phyloP scores from a whole-genome alignment of 2,329 filamentous ascomycete genomes.

The Pestalotiopsis sp. region DNA sequence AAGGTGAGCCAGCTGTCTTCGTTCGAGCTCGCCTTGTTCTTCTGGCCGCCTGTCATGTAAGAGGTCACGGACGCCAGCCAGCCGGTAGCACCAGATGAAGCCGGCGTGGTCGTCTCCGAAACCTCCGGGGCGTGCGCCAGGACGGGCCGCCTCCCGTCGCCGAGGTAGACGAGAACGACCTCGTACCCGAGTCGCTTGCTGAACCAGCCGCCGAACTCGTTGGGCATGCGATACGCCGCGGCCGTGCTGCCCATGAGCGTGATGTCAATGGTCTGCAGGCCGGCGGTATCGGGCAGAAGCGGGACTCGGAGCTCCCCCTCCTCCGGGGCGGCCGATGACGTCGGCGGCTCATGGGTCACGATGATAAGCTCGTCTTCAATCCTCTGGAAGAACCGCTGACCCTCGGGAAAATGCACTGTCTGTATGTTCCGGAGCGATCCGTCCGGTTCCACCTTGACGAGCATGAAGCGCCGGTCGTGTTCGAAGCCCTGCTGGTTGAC shows the following conservation, averaged over 20 bases:
- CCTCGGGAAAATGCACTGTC: conserved; percentile 57
- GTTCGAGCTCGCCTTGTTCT: conserved; percentile 8
- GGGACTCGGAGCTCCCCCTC: conserved; percentile 55
- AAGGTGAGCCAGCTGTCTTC: conserved; percentile 64
- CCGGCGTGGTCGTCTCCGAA: conserved; percentile 28
- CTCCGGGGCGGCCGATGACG: conserved; percentile 34
- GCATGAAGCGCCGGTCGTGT: conserved; percentile 73
- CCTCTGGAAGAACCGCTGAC: conserved; percentile 66
- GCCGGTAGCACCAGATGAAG: conserved; percentile 22
- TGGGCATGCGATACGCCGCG: conserved; percentile 65
- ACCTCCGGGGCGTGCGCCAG: conserved; percentile 58
- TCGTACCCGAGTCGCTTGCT: conserved; percentile 65
- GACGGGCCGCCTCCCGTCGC: conserved; percentile 59
- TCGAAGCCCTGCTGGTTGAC: conserved; percentile 64
- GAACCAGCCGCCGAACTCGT: conserved; percentile 67
- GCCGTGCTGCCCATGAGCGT: conserved; percentile 63
- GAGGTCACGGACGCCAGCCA: conserved; percentile 39
- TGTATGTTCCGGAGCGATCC: conserved; percentile 48
- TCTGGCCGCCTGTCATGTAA: conserved; percentile 28
- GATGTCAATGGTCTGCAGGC: conserved; percentile 52
- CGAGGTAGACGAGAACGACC: conserved; percentile 66
- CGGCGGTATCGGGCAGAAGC: conserved; percentile 51
- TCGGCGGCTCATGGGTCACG: conserved; percentile 45
- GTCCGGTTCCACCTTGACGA: conserved; percentile 53
- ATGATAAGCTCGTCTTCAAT: conserved; percentile 42